These are phyloP conservation scores for Chlorella sp. DNA, from an alignment of 139 green algal genomes.

Conservation along the genomic window DNA sequence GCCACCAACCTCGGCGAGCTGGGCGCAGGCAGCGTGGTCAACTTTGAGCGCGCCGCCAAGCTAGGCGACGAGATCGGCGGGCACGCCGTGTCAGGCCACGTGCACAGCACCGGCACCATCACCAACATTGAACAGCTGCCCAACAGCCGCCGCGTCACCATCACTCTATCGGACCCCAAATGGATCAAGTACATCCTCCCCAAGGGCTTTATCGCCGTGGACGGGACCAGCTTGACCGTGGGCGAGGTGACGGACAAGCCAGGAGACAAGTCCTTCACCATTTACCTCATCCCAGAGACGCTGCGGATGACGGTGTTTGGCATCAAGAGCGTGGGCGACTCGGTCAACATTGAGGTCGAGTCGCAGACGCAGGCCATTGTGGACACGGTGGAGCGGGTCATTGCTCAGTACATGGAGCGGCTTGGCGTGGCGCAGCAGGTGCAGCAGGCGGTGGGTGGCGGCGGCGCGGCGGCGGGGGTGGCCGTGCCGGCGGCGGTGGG, in stretches of 20 bases:
- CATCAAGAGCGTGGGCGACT: constrained; percentile 52
- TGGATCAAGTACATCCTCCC: constrained; percentile 93
- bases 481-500: neutral
- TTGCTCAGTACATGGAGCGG: constrained; percentile 48
- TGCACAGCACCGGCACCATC: constrained; percentile 68
- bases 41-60: constrained; percentile 80
- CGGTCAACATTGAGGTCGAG: constrained; percentile 90
- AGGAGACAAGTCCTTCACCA: constrained; percentile 62
- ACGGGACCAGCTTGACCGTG: constrained; percentile 88
- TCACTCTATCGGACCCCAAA: constrained; percentile 47
- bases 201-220: constrained; percentile 92
- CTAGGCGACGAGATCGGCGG: constrained; percentile 93
- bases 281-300: constrained; percentile 96
- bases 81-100: constrained; percentile 87
- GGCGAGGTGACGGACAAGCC: constrained; percentile 56
- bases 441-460: neutral
- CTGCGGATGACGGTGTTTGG: constrained; percentile 74
- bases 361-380: constrained; percentile 90
- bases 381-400: constrained; percentile 83
- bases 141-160: constrained; percentile 73
- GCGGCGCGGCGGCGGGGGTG: neutral
- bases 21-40: constrained; percentile 50
- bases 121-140: constrained; percentile 43
- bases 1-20: constrained; percentile 83
- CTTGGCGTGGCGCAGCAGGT: neutral